phyloP scores from a whole-genome alignment of 176 grass and related monocot species.

The Musa acuminata region DNA sequence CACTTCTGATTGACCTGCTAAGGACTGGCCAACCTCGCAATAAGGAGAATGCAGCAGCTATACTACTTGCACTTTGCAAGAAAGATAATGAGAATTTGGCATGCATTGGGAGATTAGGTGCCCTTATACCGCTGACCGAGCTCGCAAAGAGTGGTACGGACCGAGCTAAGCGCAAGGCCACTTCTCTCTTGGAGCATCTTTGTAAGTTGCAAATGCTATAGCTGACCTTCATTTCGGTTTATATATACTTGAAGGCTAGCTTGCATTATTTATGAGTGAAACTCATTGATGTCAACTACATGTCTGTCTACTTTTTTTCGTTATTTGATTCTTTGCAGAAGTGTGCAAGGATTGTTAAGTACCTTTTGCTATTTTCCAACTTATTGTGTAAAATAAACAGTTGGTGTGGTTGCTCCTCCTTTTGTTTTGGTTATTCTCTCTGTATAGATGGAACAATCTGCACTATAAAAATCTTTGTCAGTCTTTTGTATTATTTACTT shows the following conservation, averaged over 20 bases:
- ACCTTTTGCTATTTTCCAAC: not conserved
- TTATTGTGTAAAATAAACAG: not conserved
- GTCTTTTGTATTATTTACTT: not conserved
- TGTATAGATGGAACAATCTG: not conserved
- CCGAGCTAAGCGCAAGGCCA: slow-evolving; percentile 86
- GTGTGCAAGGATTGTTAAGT: not conserved
- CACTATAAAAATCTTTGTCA: not conserved
- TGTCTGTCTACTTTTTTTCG: not conserved
- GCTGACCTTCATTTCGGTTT: not conserved
- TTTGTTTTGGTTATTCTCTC: not conserved
- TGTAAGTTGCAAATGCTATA: slow-evolving; percentile 80
- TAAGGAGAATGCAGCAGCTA: slow-evolving; percentile 84
- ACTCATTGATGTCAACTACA: not conserved
- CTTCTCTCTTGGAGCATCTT: slow-evolving; percentile 84
- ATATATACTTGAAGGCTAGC: not conserved
- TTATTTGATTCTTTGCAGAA: slow-evolving; percentile 7
- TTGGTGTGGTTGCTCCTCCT: not conserved
- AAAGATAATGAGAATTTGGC: slow-evolving; percentile 84
- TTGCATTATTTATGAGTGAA: slow-evolving; percentile 1
- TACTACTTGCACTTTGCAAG: slow-evolving; percentile 93
- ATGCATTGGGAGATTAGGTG: slow-evolving; percentile 77
- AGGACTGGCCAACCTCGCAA: slow-evolving; percentile 70
- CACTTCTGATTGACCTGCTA: slow-evolving; percentile 73
- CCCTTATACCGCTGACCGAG: slow-evolving; percentile 79
- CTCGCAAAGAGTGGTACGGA: slow-evolving; percentile 80